A percentile compares a stretch with the other conserved stretches of the same genome.
Conservation (phyloP, 2,329 filamentous ascomycete genomes). For the Aspergillus tamarii region DNA sequence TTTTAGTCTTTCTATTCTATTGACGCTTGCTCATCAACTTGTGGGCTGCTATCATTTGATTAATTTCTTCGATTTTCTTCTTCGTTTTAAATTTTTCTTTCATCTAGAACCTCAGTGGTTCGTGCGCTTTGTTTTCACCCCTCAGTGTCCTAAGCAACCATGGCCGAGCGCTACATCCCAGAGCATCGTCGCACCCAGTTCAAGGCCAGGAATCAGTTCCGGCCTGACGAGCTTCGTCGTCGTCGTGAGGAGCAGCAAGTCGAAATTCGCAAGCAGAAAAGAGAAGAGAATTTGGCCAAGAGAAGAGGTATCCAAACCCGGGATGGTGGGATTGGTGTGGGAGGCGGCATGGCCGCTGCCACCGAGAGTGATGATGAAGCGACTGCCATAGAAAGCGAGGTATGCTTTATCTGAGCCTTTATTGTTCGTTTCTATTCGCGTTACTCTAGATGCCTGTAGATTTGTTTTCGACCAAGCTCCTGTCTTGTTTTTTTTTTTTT, state of each 20-base stretch:
- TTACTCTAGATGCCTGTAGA: not conserved
- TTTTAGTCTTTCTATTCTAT: constrained; percentile 11
- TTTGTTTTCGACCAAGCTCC: not conserved
- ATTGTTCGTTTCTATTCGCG: constrained; percentile 25
- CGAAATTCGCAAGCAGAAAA: constrained; percentile 97
- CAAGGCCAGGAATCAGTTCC: constrained; percentile 99
- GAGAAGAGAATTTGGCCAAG: constrained; percentile 98
- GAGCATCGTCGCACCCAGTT: constrained; percentile 99
- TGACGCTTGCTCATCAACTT: constrained; percentile 26
- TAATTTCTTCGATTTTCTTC: constrained; percentile 11
- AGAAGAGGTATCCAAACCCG: constrained; percentile 87
- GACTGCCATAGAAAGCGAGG: constrained; percentile 92
- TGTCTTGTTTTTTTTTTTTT: constrained; percentile 6
- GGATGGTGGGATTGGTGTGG: constrained; percentile 62
- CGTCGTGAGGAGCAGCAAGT: constrained; percentile 99
- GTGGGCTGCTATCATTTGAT: constrained; percentile 18
- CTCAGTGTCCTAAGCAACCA: constrained; percentile 53
- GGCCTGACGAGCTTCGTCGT: constrained; percentile 96
- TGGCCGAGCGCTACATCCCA: constrained; percentile 99
- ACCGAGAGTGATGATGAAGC: constrained; percentile 98
- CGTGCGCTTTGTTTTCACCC: constrained; percentile 37
- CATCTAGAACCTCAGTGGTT: constrained; percentile 18
- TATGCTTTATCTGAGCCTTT: constrained; percentile 53
- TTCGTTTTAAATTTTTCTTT: constrained; percentile 19
- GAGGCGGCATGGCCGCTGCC: constrained; percentile 73